Base-by-base conservation (phyloP, 305 asterid genomes). In the Fraxinus baroniana region DNA sequence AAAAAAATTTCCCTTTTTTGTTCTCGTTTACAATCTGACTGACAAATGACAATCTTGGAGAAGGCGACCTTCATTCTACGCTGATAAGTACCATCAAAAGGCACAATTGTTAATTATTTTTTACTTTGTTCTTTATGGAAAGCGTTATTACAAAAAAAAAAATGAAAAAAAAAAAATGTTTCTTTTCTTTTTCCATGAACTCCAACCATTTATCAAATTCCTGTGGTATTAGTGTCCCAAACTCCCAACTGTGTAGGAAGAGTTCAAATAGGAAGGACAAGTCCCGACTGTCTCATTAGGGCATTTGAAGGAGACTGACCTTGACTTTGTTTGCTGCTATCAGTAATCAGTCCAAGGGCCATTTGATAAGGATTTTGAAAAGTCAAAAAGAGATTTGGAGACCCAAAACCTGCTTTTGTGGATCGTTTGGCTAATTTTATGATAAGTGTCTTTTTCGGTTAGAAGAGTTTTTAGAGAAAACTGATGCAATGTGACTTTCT, bases 231-330 rank as follows among this genome's bases (percentile, higher is more conserved):
- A 49, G 60, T 66, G 41, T 33, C 30, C 44, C 18, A 26, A n/a
- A 30, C 77, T 9, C 32, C 5, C 28, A 12, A 8, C 15, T 64
- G 22, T 62, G 20, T 49, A 15, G 60, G 26, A 71, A 78, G 85
- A 60, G 62, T 64, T 78, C 36, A 46, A 74, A 68, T 44, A 74
- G 39, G 36, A 57, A 46, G 75, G 79, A 79, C 12, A 39, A 57
- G 62, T 78, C 66, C 22, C 12, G 5, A 49, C 32, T 7, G 20
- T 41, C 74, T 76, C 15, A 24, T 41, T 32, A 62, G 33, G 18
- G 79, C 64, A 8, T 76, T 62, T 60, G 57, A 37, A 71, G 78
- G 73, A 64, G 78, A 49, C 60, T 18, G 68, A 57, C 68, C 68
- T 57, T 7, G 4, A 41, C 41, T 36, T 36, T 36, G 41, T 36